A percentile compares a stretch with the other conserved stretches of the same genome.
Evolutionary conservation across 73 alveolate genomes (phyloP).

Genomic region (Loxodes magnus): DNA sequence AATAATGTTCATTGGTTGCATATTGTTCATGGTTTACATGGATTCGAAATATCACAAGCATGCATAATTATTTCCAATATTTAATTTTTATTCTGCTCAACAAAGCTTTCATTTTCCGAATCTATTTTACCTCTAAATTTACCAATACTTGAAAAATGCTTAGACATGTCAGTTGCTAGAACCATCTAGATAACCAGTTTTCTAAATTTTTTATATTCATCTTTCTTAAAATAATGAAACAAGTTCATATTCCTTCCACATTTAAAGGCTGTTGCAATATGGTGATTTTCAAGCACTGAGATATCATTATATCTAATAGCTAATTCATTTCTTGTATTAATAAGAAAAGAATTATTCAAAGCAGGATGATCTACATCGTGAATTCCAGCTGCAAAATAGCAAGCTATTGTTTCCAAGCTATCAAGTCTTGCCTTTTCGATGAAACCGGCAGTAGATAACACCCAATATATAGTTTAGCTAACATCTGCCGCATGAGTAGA

Average conservation of each 20-base stretch:
- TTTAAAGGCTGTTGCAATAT: conserved; percentile 60
- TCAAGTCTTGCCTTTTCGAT: background rate
- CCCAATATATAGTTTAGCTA: conserved; percentile 27
- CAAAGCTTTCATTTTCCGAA: conserved; percentile 21
- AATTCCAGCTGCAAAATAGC: conserved; percentile 22
- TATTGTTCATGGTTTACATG: conserved; percentile 41
- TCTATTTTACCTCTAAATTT: conserved; percentile 12
- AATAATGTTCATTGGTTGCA: conserved; percentile 44
- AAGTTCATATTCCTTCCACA: conserved; percentile 16
- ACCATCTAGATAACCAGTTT: conserved; percentile 45
- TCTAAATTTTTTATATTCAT: conserved; percentile 38
- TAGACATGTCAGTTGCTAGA: conserved; percentile 72
- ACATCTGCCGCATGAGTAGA: conserved; percentile 55
- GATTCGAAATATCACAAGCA: conserved; percentile 60
- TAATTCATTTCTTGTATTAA: conserved; percentile 31
- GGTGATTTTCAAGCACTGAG: conserved; percentile 63
- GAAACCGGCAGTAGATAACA: conserved; percentile 13
- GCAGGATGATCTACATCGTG: conserved; percentile 80
- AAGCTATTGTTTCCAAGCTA: background rate
- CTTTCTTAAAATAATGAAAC: conserved; percentile 14
- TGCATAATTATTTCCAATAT: conserved; percentile 50
- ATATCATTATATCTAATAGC: conserved; percentile 58
- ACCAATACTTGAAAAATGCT: conserved; percentile 53
- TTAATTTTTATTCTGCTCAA: conserved; percentile 5
- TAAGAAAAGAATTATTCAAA: conserved; percentile 38